Base-by-base conservation (phyloP, 1,139 yeast species). In the Magnusiomyces fungicola region DNA sequence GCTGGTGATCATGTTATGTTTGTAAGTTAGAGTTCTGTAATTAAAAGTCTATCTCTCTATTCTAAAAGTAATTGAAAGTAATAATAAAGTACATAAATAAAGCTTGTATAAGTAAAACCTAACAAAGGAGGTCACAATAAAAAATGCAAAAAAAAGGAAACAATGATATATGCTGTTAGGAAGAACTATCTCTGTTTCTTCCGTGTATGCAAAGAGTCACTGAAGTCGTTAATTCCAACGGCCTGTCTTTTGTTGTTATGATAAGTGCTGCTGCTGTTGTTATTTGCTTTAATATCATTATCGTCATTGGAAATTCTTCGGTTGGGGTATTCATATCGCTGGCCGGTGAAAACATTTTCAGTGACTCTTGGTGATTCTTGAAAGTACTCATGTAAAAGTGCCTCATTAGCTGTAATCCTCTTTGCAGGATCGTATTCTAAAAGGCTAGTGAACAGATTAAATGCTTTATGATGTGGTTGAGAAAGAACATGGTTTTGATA, bases 341-440 rank as follows among this genome's bases (percentile, higher is more conserved):
- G 70, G 16, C 68, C 65, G 25, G 65, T 64, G 53, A 69, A 68
- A 22, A 63, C 69, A 43, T 86, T 85, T 37, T 76, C 80, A 23
- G 75, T 70, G 0, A 87, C 89, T 51, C 76, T 75, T 1, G 94
- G 90, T 18, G 68, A 66, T 53, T 79, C 84, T 39, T 74, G 60
- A 63, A 94, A 92, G 70, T 83, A 92, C 6, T 79, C 79, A 65
- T 92, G 96, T 10, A 76, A 65, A 51, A 92, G 66, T 0, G 96
- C 86, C 52, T 78, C 80, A 44, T 76, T 75, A 0, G 97, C 96
- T 22, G 88, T 81, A 30, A 85, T 67, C 52, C 99, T 72, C 23
- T 71, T 69, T n/a, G 81, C 74, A 0, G 99, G 98, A 62, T 94
- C 96, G 62, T 89, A 90, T 50, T 77, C 83, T 40, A 94, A 66